Evolutionary conservation across 225 moss, liverwort and hornwort genomes (phyloP).

Genomic region (Polytrichum formosum): DNA sequence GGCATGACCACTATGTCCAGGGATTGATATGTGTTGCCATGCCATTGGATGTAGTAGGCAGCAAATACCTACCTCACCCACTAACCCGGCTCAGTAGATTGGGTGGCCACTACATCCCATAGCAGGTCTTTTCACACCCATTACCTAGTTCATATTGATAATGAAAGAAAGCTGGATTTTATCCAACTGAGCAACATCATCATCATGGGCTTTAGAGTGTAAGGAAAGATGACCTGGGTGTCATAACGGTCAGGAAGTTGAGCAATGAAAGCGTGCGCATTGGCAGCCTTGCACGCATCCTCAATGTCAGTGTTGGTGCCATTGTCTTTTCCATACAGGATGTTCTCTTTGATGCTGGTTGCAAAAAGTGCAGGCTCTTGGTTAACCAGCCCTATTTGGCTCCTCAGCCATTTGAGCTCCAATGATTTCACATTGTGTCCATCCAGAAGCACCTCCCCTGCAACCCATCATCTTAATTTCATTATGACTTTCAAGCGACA

Average conservation of each 20-base stretch:
- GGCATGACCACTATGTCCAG: too few relatives aligned
- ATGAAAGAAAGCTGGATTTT: too few relatives aligned
- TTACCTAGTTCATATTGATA: too few relatives aligned
- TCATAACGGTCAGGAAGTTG: slow-evolving; percentile 38
- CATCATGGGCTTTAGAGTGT: too few relatives aligned
- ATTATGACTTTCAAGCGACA: too few relatives aligned
- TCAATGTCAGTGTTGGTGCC: slow-evolving; percentile 33
- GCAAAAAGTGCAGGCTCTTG: slow-evolving; percentile 43
- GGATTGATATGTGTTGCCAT: too few relatives aligned
- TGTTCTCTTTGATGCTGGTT: slow-evolving; percentile 31
- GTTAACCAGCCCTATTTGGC: slow-evolving; percentile 36
- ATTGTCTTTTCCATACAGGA: slow-evolving; percentile 30
- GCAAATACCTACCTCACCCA: too few relatives aligned
- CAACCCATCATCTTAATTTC: not conserved
- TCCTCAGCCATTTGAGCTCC: slow-evolving; percentile 26
- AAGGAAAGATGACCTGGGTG: slow-evolving; percentile 21
- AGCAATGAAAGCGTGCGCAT: slow-evolving; percentile 47
- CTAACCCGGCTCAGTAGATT: too few relatives aligned
- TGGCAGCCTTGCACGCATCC: slow-evolving; percentile 33
- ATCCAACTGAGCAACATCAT: too few relatives aligned
- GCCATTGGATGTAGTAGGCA: too few relatives aligned
- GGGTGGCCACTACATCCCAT: too few relatives aligned
- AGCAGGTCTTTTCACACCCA: too few relatives aligned
- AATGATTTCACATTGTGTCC: slow-evolving; percentile 25
- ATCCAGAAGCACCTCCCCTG: slow-evolving; percentile 39